Evolutionary conservation across 805 yeast genomes (phyloP).

Genomic region (Candida fluviatilis): DNA sequence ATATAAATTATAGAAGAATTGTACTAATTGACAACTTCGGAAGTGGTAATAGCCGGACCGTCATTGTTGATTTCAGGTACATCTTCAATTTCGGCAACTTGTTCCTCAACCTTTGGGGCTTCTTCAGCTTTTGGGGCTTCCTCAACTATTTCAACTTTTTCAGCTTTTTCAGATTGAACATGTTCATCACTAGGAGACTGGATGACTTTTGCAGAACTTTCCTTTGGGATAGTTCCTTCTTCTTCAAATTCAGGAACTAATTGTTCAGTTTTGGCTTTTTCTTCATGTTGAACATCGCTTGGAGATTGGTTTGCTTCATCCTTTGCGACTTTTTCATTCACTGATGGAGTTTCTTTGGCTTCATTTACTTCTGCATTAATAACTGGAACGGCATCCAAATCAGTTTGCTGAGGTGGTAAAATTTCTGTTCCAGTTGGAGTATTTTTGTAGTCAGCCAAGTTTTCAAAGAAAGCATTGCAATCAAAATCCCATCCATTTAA

Average conservation of each 20-base stretch:
- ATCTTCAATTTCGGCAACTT: conserved; percentile 5
- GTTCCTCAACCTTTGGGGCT: neutral
- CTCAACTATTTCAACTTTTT: neutral
- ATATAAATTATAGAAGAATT: too few species aligned
- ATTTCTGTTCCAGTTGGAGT: conserved; percentile 5
- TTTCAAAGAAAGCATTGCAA: conserved; percentile 54
- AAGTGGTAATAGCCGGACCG: too few species aligned
- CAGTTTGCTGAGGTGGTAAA: conserved; percentile 7
- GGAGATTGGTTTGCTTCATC: conserved; percentile 8
- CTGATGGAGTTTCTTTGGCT: conserved; percentile 21
- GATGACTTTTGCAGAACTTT: conserved; percentile 2
- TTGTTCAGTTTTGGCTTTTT: conserved; percentile 3
- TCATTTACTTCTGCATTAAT: conserved; percentile 15
- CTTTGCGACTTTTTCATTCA: conserved; percentile 6
- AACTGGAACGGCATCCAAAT: conserved; percentile 12
- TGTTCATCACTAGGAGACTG: conserved; percentile 9
- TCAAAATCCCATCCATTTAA: conserved; percentile 82
- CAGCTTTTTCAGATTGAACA: conserved; percentile 4
- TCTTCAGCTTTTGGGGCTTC: neutral
- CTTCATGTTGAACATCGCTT: conserved; percentile 1
- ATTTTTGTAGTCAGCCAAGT: conserved; percentile 19
- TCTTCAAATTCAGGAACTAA: conserved; percentile 3
- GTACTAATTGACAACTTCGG: too few species aligned
- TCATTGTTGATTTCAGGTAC: conserved; percentile 3
- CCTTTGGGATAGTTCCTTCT: conserved; percentile 1